These are phyloP conservation scores for Corynespora cassiicola DNA, from an alignment of 2,329 filamentous ascomycete species.

Conservation along the genomic window DNA sequence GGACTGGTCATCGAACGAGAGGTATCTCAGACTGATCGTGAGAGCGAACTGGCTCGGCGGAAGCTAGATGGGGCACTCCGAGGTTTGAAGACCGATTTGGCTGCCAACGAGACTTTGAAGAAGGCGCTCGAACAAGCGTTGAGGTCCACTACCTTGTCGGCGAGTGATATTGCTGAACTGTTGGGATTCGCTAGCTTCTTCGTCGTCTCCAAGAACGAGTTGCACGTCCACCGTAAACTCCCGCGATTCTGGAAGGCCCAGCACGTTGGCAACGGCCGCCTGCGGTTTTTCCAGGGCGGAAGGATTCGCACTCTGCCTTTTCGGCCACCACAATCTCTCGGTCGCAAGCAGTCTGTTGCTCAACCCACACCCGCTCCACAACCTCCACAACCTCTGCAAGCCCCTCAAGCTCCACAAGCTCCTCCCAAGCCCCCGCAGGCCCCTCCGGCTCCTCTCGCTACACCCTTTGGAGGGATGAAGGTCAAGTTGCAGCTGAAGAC, in stretches of 20 bases:
- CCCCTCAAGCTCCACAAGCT: conserved; percentile 1
- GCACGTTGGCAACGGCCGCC: conserved; percentile 56
- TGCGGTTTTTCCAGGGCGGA: conserved; percentile 38
- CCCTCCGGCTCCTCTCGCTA: not conserved
- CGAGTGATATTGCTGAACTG: conserved; percentile 63
- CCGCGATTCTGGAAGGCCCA: conserved; percentile 64
- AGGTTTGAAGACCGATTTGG: conserved; percentile 62
- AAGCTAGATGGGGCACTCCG: conserved; percentile 65
- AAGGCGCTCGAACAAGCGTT: conserved; percentile 64
- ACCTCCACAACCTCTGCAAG: no score
- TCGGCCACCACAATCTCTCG: no score
- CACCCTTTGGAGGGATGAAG: conserved; percentile 9
- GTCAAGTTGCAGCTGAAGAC: conserved; percentile 32
- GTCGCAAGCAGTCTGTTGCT: no score
- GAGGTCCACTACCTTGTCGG: conserved; percentile 55
- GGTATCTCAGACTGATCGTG: conserved; percentile 47
- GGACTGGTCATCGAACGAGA: conserved; percentile 66
- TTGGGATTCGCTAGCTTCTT: conserved; percentile 64
- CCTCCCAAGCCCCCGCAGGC: not conserved
- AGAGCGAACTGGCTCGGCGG: conserved; percentile 60
- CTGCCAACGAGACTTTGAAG: conserved; percentile 56
- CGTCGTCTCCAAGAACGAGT: conserved; percentile 59
- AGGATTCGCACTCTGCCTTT: conserved; percentile 25
- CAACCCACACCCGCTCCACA: conserved; percentile 1
- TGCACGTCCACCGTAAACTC: conserved; percentile 58